phyloP scores from a whole-genome alignment of 495 filamentous ascomycete genomes.

The Aspergillus affinis region DNA sequence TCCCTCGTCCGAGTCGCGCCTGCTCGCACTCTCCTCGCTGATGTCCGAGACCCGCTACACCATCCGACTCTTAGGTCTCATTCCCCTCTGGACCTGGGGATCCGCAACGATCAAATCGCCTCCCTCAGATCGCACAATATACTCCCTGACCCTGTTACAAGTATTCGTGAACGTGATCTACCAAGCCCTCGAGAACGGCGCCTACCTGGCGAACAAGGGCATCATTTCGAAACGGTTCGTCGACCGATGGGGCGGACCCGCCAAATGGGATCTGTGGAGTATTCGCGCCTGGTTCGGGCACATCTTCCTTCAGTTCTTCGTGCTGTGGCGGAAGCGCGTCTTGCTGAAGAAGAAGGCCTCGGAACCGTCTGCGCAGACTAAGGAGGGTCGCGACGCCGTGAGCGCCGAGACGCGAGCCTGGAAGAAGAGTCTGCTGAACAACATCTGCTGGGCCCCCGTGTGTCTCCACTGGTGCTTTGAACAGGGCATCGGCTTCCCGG shows the following conservation, averaged over 20 bases:
- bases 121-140: constrained; percentile 44
- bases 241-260: constrained; percentile 54
- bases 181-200: constrained; percentile 82
- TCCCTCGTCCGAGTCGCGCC: constrained; percentile 19
- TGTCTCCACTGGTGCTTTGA: constrained; percentile 81
- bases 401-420: constrained; percentile 44
- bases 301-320: constrained; percentile 71
- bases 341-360: constrained; percentile 30
- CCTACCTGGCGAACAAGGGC: constrained; percentile 70
- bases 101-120: constrained; percentile 51
- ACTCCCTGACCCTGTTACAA: constrained; percentile 63
- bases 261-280: constrained; percentile 68
- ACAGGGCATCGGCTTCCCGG: constrained; percentile 68
- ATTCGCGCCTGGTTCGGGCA: constrained; percentile 76
- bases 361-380: constrained; percentile 23
- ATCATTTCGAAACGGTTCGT: constrained; percentile 46
- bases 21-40: constrained; percentile 49
- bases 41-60: constrained; percentile 73
- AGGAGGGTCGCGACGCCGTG: constrained; percentile 39
- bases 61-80: constrained; percentile 73
- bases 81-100: constrained; percentile 77
- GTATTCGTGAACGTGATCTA: constrained; percentile 63
- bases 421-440: constrained; percentile 48
- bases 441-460: constrained; percentile 59
- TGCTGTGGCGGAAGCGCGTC: constrained; percentile 54